These are phyloP conservation scores for Ambrosia artemisiifolia DNA, from an alignment of 129 eudicot genomes.

Conservation along the genomic window DNA sequence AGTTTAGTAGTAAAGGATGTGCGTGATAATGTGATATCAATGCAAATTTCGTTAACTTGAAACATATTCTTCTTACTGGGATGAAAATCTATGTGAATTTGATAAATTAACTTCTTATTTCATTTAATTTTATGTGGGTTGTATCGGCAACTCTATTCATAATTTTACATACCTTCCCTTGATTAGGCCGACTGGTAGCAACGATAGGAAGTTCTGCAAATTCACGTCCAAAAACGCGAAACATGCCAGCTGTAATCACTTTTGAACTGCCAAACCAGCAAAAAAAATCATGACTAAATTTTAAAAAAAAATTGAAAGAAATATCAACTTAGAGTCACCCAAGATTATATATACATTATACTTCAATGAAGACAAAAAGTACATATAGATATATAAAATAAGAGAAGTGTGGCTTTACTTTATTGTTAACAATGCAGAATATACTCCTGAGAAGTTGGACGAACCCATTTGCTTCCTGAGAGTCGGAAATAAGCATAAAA, in stretches of 20 bases:
- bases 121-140: not conserved
- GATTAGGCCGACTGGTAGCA: conserved; percentile 63
- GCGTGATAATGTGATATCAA: not conserved
- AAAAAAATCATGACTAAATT: not conserved
- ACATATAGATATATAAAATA: not conserved
- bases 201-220: conserved; percentile 79
- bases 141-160: not conserved
- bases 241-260: conserved; percentile 78
- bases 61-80: not conserved
- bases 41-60: not conserved
- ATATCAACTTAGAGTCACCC: not conserved
- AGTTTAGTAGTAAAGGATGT: not conserved
- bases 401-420: conserved; percentile 43
- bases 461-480: conserved; percentile 51
- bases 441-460: conserved; percentile 74
- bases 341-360: not conserved
- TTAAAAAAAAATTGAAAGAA: not conserved
- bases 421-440: conserved; percentile 66
- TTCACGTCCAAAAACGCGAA: conserved; percentile 69
- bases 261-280: conserved; percentile 48
- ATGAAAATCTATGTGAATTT: not conserved
- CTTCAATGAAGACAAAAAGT: not conserved
- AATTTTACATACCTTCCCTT: conserved; percentile 54
- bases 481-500: not conserved
- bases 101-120: not conserved